Evolutionary conservation across 2,329 filamentous ascomycete genomes (phyloP).

Genomic region (Nannizzia gypsea): DNA sequence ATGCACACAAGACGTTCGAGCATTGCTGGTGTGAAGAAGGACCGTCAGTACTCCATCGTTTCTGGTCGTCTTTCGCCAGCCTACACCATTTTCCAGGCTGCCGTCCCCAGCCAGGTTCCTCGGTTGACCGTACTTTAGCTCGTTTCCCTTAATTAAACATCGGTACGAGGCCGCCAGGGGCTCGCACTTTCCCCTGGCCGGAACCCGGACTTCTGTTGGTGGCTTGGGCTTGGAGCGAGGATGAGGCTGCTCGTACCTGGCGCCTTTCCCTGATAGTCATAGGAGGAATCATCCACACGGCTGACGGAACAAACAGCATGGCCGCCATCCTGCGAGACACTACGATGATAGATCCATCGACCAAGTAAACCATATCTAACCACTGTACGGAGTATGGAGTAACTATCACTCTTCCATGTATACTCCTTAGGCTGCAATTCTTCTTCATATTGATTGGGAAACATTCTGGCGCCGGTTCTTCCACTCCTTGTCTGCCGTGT

Average conservation of each 20-base stretch:
- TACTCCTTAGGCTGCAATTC: background rate
- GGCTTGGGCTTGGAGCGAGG: background rate
- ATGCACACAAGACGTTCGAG: background rate
- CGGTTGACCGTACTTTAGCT: background rate
- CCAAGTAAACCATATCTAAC: background rate
- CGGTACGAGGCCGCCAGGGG: background rate
- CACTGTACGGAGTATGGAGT: background rate
- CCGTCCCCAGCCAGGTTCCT: background rate
- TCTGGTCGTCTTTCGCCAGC: too few relatives aligned
- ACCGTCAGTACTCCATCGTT: too few relatives aligned
- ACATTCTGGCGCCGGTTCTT: background rate
- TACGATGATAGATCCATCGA: background rate
- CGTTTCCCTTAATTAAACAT: conserved; percentile 1
- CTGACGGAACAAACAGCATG: background rate
- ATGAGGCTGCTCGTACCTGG: background rate
- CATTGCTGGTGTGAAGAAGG: too few relatives aligned
- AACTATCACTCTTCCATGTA: background rate
- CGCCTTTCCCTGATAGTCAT: background rate
- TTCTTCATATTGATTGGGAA: background rate
- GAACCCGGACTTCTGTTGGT: background rate
- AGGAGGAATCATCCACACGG: background rate
- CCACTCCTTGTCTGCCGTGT: conserved; percentile 1
- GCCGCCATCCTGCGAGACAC: conserved; percentile 1
- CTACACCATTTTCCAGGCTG: too few relatives aligned
- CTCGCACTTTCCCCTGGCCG: background rate